Percentiles rank a stretch among this genome's conserved stretches.
Conservation (phyloP, 2,329 filamentous ascomycete species). For the Trichoderma guizhouense region DNA sequence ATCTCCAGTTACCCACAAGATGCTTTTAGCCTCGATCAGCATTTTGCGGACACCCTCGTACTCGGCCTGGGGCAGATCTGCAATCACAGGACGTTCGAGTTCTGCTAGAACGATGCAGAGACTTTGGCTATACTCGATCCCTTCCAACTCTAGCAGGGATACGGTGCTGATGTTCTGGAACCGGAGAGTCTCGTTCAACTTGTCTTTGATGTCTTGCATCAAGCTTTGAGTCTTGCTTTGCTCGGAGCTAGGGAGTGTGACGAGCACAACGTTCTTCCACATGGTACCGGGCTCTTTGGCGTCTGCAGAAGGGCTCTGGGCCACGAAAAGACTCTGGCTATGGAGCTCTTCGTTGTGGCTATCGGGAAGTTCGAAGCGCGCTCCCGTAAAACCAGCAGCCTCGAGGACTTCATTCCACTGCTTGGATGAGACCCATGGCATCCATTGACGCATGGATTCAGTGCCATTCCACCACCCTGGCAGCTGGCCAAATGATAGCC, state of each 20-base stretch:
- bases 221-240: neutral
- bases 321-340: neutral
- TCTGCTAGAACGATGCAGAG: conserved; percentile 18
- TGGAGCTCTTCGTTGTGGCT: neutral
- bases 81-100: conserved; percentile 9
- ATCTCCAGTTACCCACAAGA: conserved; percentile 20
- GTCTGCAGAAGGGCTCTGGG: neutral
- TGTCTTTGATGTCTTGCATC: neutral
- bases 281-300: neutral
- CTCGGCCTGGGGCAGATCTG: conserved; percentile 9
- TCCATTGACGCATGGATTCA: conserved; percentile 17
- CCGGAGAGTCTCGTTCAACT: conserved; percentile 7
- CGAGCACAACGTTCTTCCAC: neutral
- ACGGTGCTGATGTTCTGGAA: conserved; percentile 10
- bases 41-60: conserved; percentile 18
- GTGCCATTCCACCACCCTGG: conserved; percentile 19
- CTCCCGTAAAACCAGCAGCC: conserved; percentile 16
- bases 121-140: conserved; percentile 11
- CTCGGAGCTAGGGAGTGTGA: neutral
- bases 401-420: conserved; percentile 15
- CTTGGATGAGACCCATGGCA: conserved; percentile 15
- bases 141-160: conserved; percentile 4
- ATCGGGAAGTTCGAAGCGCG: conserved; percentile 8
- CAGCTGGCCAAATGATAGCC: conserved; percentile 19
- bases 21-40: conserved; percentile 15